A percentile compares a stretch with the other conserved stretches of the same genome.
Conservation (phyloP, 768 basidiomycete genomes). For the Naganishia randhawae region DNA sequence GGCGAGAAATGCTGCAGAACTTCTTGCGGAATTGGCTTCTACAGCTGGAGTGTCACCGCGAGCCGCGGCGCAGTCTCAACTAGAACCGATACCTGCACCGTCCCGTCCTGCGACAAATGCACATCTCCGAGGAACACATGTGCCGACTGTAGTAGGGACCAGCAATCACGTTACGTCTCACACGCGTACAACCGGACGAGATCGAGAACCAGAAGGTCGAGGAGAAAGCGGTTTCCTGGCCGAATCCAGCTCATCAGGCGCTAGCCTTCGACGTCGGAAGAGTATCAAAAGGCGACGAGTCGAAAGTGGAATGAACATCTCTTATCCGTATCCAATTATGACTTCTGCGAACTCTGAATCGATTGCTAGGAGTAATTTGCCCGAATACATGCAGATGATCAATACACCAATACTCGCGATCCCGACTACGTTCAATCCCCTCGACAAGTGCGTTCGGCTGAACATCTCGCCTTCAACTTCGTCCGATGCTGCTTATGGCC, state of each 20-base stretch:
- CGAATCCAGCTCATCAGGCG: not conserved
- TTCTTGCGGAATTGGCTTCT: not conserved
- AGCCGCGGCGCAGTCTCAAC: not conserved
- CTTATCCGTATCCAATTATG: conserved; percentile 2
- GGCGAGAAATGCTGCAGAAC: not conserved
- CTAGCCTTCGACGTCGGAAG: conserved; percentile 13
- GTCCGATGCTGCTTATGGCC: not conserved
- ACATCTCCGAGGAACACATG: conserved; percentile 5
- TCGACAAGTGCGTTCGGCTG: conserved; percentile 27
- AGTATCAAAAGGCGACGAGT: conserved; percentile 21
- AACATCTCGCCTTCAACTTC: conserved; percentile 3
- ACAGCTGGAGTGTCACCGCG: not conserved
- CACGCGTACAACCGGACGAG: not conserved
- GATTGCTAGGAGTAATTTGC: conserved; percentile 1
- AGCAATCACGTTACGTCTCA: not conserved
- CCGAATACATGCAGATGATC: conserved; percentile 25
- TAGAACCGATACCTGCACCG: not conserved
- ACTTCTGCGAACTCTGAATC: conserved; percentile 5
- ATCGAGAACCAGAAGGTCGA: not conserved
- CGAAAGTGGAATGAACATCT: not conserved
- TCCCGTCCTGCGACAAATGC: conserved; percentile 18
- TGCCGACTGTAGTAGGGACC: not conserved
- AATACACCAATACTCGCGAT: conserved; percentile 5
- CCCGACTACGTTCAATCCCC: conserved; percentile 27
- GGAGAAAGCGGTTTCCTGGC: not conserved